Percentiles rank a stretch among this genome's conserved stretches.
Conservation (phyloP, 352 stramenopile genomes). For the Thraustotheca clavata region DNA sequence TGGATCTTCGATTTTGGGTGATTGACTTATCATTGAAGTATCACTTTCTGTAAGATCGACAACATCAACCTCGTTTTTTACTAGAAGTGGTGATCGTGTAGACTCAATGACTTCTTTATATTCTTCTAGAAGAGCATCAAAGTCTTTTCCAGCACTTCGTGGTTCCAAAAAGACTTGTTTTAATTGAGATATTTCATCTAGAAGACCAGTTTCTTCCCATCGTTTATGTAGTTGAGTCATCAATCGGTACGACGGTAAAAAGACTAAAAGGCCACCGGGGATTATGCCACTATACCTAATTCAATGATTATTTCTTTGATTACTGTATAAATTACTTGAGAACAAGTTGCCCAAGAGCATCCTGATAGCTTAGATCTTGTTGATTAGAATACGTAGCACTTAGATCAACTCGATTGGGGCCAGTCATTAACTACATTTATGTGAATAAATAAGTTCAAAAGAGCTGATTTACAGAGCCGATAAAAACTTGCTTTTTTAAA, state of each 20-base stretch:
- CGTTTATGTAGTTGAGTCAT: constrained; percentile 57
- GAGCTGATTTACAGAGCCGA: constrained; percentile 27
- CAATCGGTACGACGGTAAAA: constrained; percentile 78
- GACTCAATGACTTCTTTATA: constrained; percentile 51
- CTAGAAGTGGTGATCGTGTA: constrained; percentile 17
- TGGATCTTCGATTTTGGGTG: constrained; percentile 57
- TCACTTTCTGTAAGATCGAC: not conserved
- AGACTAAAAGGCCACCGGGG: constrained; percentile 76
- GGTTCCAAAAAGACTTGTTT: constrained; percentile 66
- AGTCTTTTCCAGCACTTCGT: constrained; percentile 67
- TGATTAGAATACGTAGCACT: constrained; percentile 76
- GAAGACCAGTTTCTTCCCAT: constrained; percentile 64
- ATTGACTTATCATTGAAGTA: not conserved
- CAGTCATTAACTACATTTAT: constrained; percentile 42
- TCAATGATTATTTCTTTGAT: not conserved
- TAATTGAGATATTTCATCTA: constrained; percentile 41
- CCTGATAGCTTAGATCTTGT: constrained; percentile 69
- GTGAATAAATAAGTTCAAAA: not conserved
- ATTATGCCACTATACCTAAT: constrained; percentile 31
- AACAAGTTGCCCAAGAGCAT: constrained; percentile 68
- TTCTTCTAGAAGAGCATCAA: constrained; percentile 63
- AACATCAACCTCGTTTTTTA: not conserved
- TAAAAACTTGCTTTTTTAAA: constrained; percentile 79
- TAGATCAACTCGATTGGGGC: constrained; percentile 53
- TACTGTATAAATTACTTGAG: constrained; percentile 12